Evolutionary conservation across 2,329 filamentous ascomycete genomes (phyloP).

Genomic region (Venturia asperata): DNA sequence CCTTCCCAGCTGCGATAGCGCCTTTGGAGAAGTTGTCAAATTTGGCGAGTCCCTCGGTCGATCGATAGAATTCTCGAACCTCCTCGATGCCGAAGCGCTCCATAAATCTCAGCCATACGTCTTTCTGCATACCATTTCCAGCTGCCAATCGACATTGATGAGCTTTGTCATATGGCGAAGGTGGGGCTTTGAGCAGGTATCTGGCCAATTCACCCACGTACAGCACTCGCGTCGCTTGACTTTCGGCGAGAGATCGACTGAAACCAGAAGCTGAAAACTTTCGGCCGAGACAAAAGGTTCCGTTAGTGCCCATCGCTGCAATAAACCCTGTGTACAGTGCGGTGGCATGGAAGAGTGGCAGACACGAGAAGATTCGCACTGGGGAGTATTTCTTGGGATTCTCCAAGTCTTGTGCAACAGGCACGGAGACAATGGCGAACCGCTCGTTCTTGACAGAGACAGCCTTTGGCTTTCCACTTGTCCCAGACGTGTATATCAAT

Average conservation of each 20-base stretch:
- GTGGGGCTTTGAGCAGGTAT: constrained; percentile 41
- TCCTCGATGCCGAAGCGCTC: constrained; percentile 38
- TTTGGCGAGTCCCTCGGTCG: constrained; percentile 41
- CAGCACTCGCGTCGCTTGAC: constrained; percentile 37
- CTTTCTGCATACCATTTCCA: constrained; percentile 43
- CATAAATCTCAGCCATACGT: constrained; percentile 44
- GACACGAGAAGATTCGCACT: constrained; percentile 41
- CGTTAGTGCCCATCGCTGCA: constrained; percentile 33
- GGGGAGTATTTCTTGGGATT: constrained; percentile 38
- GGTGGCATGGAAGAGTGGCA: constrained; percentile 45
- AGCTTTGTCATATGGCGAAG: constrained; percentile 38
- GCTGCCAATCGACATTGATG: constrained; percentile 40
- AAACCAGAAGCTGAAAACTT: constrained; percentile 43
- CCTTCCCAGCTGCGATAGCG: constrained; percentile 37
- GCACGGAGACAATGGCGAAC: constrained; percentile 33
- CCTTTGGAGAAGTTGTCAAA: constrained; percentile 33
- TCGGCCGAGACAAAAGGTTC: constrained; percentile 36
- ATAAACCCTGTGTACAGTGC: constrained; percentile 41
- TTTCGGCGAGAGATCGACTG: constrained; percentile 41
- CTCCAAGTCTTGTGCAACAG: constrained; percentile 31
- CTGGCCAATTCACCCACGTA: constrained; percentile 46
- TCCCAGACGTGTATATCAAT: constrained; percentile 45
- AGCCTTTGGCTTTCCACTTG: constrained; percentile 28
- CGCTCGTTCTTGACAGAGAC: constrained; percentile 28
- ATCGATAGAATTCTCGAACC: constrained; percentile 43